These are phyloP conservation scores for Colletotrichum aenigma DNA, from an alignment of 2,329 filamentous ascomycete genomes.

Conservation along the genomic window DNA sequence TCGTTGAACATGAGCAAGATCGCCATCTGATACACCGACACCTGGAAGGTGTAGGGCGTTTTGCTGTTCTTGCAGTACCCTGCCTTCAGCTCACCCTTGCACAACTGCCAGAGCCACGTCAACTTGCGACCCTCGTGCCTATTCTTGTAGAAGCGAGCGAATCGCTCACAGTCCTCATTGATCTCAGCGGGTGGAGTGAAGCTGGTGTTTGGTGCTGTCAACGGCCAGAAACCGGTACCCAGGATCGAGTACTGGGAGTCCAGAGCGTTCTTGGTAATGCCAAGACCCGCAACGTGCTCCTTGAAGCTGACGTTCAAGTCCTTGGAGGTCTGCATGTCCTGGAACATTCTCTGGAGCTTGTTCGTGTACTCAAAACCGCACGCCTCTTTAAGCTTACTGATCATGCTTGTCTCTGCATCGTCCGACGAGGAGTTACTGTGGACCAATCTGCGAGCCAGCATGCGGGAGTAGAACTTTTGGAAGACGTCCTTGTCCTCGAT, in stretches of 20 bases:
- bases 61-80: constrained; percentile 91
- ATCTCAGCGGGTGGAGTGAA: constrained; percentile 90
- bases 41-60: constrained; percentile 94
- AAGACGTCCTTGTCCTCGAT: constrained; percentile 99
- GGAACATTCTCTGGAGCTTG: constrained; percentile 99
- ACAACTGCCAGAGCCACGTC: constrained; percentile 97
- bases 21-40: constrained; percentile 98
- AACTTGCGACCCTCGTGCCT: constrained; percentile 97
- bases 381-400: constrained; percentile 97
- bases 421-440: constrained; percentile 95
- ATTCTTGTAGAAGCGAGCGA: constrained; percentile 89
- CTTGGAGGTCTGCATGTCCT: constrained; percentile 98
- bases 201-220: constrained; percentile 83
- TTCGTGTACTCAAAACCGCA: constrained; percentile 99
- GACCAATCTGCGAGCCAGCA: constrained; percentile 92
- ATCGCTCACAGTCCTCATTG: constrained; percentile 85
- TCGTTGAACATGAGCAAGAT: constrained; percentile 96
- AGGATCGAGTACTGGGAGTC: constrained; percentile 93
- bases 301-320: constrained; percentile 92
- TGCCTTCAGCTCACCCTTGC: constrained; percentile 94
- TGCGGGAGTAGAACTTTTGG: constrained; percentile 98
- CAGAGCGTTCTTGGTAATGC: constrained; percentile 72
- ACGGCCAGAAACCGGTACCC: constrained; percentile 96
- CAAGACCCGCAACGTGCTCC: constrained; percentile 69
- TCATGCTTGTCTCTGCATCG: constrained; percentile 99